These are phyloP conservation scores for Combretum micranthum DNA, from an alignment of 345 rosid species.

Conservation along the genomic window DNA sequence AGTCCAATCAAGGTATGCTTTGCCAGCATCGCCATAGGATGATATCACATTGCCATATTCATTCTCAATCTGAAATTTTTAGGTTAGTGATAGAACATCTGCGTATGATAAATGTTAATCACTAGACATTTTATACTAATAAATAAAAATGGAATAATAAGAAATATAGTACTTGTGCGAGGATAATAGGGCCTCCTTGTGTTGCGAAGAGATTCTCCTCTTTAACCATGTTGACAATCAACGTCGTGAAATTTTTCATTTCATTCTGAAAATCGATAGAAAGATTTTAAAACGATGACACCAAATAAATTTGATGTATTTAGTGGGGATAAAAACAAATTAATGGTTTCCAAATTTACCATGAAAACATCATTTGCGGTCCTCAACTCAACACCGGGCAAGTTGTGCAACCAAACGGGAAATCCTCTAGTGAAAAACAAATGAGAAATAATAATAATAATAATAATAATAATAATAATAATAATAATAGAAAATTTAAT, in stretches of 20 bases:
- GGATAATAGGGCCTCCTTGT: slow-evolving; percentile 73
- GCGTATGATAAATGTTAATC: too few relatives aligned
- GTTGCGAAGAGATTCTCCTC: slow-evolving; percentile 58
- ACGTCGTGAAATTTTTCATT: slow-evolving; percentile 62
- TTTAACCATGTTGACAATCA: slow-evolving; percentile 56
- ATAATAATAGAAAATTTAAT: too few relatives aligned
- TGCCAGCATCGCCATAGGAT: slow-evolving; percentile 46
- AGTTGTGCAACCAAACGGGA: slow-evolving; percentile 37
- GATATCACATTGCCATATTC: slow-evolving; percentile 65
- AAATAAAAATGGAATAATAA: too few relatives aligned
- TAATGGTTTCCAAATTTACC: slow-evolving; percentile 10
- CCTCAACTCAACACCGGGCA: slow-evolving; percentile 5
- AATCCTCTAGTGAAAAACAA: slow-evolving; percentile 25
- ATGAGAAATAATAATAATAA: too few relatives aligned
- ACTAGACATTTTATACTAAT: neutral
- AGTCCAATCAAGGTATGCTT: slow-evolving; percentile 60
- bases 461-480: too few relatives aligned
- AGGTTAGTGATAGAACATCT: too few relatives aligned
- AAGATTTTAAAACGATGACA: too few relatives aligned
- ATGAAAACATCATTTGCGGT: slow-evolving; percentile 29
- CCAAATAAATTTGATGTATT: neutral
- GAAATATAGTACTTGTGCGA: slow-evolving; percentile 51
- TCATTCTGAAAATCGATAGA: slow-evolving; percentile 27
- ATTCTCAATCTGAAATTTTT: slow-evolving; percentile 52
- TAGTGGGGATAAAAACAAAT: neutral